phyloP scores from a whole-genome alignment of 2,329 filamentous ascomycete species.

The Xylaria sp. region DNA sequence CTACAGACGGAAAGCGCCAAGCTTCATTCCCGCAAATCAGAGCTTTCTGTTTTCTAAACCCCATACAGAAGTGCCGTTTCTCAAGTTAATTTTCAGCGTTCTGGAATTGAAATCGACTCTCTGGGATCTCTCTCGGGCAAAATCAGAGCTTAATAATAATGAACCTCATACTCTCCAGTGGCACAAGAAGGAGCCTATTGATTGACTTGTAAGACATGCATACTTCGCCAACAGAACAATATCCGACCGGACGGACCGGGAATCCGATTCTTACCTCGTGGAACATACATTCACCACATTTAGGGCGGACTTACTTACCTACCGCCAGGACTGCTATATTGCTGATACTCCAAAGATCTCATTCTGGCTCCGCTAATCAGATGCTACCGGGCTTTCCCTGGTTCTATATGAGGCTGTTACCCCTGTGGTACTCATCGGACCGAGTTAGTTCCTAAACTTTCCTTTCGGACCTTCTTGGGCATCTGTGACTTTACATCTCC shows the following conservation, averaged over 20 bases:
- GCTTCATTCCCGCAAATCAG: not conserved
- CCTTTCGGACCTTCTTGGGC: conserved; percentile 38
- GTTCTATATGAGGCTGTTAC: not conserved
- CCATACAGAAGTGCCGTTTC: not conserved
- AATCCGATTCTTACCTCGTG: conserved; percentile 20
- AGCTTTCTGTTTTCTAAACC: not conserved
- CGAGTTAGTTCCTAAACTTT: conserved; percentile 33
- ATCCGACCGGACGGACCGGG: conserved; percentile 30
- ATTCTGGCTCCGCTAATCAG: conserved; percentile 12
- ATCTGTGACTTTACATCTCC: conserved; percentile 11
- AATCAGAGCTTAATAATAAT: not conserved
- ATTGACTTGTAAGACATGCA: not conserved
- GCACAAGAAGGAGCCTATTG: not conserved
- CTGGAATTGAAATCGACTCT: not conserved
- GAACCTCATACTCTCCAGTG: conserved; percentile 6
- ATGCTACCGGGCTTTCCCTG: not conserved
- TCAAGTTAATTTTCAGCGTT: not conserved
- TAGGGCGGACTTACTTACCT: not conserved
- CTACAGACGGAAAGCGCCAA: not conserved
- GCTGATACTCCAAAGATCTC: not conserved
- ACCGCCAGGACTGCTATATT: not conserved
- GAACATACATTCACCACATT: conserved; percentile 10
- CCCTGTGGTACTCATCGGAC: conserved; percentile 24
- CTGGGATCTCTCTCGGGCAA: not conserved
- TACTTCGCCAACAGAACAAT: not conserved